Evolutionary conservation across 2,329 filamentous ascomycete species (phyloP), one percentile per base, ranked within the genome.

Genomic region (Blumeriella jaapii): DNA sequence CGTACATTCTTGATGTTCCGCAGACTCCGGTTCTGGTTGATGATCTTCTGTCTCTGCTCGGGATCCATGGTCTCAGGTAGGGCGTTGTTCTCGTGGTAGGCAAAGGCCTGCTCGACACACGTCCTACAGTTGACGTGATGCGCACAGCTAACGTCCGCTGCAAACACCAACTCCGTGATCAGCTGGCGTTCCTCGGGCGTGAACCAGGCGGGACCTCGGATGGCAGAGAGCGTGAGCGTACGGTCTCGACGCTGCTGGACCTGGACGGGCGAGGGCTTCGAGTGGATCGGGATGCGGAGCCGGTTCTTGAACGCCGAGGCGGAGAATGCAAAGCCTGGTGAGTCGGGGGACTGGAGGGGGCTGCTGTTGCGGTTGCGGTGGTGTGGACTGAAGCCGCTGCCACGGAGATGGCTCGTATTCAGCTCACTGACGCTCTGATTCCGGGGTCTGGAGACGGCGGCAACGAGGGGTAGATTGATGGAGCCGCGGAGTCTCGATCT

Each of bases 1-100:
- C 49, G 25, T 46, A 55, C 55, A 48, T 54, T 56, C 44, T 57
- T 57, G 36, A 57, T 57, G 22, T 48, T 55, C 16, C 55, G 44
- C 17, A 57, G 44, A 29, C 52, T 55, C 32, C 49, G 39, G 39
- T 57, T 57, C 18, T 53, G 54, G 29, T 48, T 49, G 30, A 55
- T 55, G 29, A 56, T 55, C 42, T 45, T 48, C 40, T 53, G 46
- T 29, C 53, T 51, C 34, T 54, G 51, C 19, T 55, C 50, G 17
- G 51, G 47, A 27, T 50, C 38, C 20, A 54, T 50, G 26, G 33
- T 36, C 14, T 42, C 46, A 41, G 50, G 40, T 48, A 55, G 50
- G 37, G 39, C 37, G 39, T 40, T 46, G 19, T 46, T 46, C 31
- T 55, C 49, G 24, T 40, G 29, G 20, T 45, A 47, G 13, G 48